These are phyloP conservation scores for Anthoceros angustus DNA, from an alignment of 225 moss, liverwort and hornwort species.

Conservation along the genomic window DNA sequence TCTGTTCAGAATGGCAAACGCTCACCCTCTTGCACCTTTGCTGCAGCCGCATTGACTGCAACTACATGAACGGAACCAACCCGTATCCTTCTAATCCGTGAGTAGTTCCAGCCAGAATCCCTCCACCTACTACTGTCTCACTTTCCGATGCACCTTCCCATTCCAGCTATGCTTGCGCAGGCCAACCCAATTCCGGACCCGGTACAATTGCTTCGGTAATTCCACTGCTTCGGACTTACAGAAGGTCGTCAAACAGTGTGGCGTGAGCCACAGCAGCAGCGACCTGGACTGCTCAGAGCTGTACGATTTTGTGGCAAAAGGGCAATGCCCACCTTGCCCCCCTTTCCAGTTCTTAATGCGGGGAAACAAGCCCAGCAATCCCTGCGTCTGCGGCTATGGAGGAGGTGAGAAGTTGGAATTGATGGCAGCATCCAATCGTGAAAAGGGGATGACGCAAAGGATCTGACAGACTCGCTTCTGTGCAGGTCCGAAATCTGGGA, in stretches of 20 bases:
- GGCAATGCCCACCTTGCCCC: not conserved
- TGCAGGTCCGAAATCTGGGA: not conserved
- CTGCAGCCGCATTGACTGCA: constrained; percentile 2
- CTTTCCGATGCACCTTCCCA: not conserved
- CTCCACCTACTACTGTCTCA: not conserved
- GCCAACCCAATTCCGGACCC: not conserved
- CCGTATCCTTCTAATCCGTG: not conserved
- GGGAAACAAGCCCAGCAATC: not conserved
- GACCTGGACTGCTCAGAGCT: not conserved
- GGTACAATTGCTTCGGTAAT: not conserved
- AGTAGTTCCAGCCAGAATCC: not conserved
- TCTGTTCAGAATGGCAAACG: not conserved
- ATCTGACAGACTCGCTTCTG: not conserved
- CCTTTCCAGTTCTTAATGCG: not conserved
- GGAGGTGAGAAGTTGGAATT: not conserved
- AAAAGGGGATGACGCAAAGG: not conserved
- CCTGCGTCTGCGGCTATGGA: not conserved
- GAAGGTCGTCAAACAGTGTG: not conserved
- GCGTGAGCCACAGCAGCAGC: not conserved
- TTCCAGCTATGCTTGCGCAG: not conserved
- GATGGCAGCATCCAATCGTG: not conserved
- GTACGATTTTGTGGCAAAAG: not conserved
- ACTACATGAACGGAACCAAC: constrained; percentile 3
- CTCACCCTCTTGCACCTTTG: not conserved
- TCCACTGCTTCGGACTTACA: not conserved